Conservation (phyloP, 2,329 filamentous ascomycete genomes). For the Cercospora beticola region DNA sequence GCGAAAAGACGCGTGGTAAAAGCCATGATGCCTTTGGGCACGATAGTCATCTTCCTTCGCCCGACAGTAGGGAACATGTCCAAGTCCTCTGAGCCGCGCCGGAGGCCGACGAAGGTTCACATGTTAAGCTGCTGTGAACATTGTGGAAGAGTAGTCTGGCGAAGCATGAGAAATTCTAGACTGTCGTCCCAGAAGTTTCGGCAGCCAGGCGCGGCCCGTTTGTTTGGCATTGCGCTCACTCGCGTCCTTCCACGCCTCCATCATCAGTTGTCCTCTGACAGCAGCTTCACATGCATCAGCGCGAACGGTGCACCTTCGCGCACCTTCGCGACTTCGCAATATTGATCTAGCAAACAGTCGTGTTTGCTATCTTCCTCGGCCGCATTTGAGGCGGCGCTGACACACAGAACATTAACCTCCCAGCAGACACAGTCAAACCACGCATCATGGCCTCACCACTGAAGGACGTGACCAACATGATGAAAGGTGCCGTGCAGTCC, state of each 20-base stretch:
- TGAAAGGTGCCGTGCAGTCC: background rate
- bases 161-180: background rate
- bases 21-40: background rate
- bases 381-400: slow-evolving; percentile 10
- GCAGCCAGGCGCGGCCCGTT: background rate
- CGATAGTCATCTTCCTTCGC: background rate
- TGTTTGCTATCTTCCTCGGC: background rate
- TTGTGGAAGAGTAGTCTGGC: background rate
- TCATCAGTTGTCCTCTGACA: background rate
- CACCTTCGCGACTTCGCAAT: background rate
- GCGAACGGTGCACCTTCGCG: background rate
- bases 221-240: background rate
- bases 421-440: background rate
- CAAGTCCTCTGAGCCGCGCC: background rate
- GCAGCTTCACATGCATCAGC: background rate
- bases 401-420: slow-evolving; percentile 4
- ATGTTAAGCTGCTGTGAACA: background rate
- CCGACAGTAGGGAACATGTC: background rate
- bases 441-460: slow-evolving; percentile 7
- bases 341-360: slow-evolving; percentile 7
- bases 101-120: background rate
- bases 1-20: background rate
- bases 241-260: background rate
- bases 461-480: background rate
- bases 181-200: background rate